A percentile compares a stretch with the other conserved stretches of the same genome.
phyloP scores from a whole-genome alignment of 345 rosid species.

The Rhodomyrtus tomentosa region DNA sequence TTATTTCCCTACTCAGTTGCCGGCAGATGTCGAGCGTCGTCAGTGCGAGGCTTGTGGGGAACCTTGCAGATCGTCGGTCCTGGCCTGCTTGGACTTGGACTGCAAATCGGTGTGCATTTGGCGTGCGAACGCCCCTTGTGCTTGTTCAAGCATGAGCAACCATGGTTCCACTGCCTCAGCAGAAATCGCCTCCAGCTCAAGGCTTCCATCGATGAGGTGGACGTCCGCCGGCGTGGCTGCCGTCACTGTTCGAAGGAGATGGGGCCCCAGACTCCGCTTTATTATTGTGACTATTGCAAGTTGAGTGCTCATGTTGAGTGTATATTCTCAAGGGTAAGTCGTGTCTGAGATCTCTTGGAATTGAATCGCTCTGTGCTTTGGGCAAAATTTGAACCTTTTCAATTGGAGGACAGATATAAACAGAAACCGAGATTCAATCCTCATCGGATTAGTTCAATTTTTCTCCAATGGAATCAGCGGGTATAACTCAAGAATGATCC shows the following conservation, averaged over 20 bases:
- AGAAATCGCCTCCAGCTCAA: not conserved
- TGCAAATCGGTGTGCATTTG: not conserved
- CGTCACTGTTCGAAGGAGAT: not conserved
- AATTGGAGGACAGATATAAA: not conserved
- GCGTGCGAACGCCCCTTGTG: not conserved
- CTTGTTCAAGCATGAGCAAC: not conserved
- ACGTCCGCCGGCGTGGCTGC: not conserved
- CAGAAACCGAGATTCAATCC: not conserved
- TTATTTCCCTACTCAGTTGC: not conserved
- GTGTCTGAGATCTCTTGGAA: not conserved
- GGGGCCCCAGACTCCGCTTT: not conserved
- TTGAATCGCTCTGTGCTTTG: not conserved
- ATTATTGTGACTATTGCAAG: not conserved
- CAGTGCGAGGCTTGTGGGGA: not conserved
- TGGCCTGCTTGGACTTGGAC: not conserved
- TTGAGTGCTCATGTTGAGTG: not conserved
- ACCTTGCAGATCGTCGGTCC: not conserved
- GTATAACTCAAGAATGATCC: not conserved
- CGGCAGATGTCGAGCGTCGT: not conserved
- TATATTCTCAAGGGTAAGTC: not conserved
- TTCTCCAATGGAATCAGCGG: not conserved
- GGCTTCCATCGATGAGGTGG: not conserved
- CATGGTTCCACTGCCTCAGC: not conserved
- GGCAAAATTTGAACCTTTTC: rapidly evolving
- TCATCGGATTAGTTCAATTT: not conserved